Percentiles rank a stretch among this genome's conserved stretches.
Conservation (phyloP, 163 green algal genomes). For the Chlamydomonas reinhardtii region DNA sequence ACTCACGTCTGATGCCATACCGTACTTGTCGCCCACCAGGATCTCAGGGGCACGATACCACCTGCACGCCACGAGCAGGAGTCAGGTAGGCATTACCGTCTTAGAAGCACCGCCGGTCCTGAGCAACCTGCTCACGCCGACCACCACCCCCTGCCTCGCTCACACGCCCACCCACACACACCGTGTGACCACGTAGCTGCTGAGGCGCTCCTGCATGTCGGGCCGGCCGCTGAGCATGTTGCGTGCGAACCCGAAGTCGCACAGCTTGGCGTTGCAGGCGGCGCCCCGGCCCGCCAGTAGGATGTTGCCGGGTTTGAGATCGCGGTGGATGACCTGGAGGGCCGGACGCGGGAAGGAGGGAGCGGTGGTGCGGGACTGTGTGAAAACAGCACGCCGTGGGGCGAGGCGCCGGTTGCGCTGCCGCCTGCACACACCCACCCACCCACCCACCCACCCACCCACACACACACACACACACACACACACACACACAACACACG, state of each 20-base stretch:
- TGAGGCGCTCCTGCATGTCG: not conserved
- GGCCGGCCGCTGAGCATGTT: not conserved
- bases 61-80: too few relatives aligned
- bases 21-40: slow-evolving; percentile 68
- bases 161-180: too few relatives aligned
- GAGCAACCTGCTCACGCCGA: too few relatives aligned
- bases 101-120: too few relatives aligned
- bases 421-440: too few relatives aligned
- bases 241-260: slow-evolving; percentile 91
- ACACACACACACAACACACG: too few relatives aligned
- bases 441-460: too few relatives aligned
- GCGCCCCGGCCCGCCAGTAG: slow-evolving; percentile 75
- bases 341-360: too few relatives aligned
- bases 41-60: slow-evolving; percentile 76
- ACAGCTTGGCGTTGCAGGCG: slow-evolving; percentile 64
- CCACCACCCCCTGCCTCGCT: too few relatives aligned
- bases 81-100: too few relatives aligned
- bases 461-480: too few relatives aligned
- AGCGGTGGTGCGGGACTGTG: not conserved
- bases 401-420: too few relatives aligned
- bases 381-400: not conserved
- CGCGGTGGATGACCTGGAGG: slow-evolving; percentile 79
- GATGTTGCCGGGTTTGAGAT: slow-evolving; percentile 95
- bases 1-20: slow-evolving; percentile 74
- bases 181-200: slow-evolving; percentile 1